Percentiles rank a stretch among this genome's conserved stretches.
These are phyloP conservation scores for Micromonas pusilla DNA, from an alignment of 139 green algal genomes.

Conservation along the genomic window DNA sequence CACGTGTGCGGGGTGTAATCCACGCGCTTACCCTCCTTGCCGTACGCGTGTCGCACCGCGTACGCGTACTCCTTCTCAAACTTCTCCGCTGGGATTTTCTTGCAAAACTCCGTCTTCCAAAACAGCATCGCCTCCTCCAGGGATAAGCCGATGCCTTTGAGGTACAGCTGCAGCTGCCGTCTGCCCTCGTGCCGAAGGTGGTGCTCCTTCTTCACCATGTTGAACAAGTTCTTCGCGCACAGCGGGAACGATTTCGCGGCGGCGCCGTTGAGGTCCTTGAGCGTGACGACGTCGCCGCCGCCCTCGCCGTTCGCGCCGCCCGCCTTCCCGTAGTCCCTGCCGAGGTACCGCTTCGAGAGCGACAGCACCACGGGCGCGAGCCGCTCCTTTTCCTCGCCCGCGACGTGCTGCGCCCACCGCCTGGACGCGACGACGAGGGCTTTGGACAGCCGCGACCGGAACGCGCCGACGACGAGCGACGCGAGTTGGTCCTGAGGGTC, in stretches of 20 bases:
- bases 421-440: conserved; percentile 53
- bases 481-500: conserved; percentile 60
- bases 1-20: conserved; percentile 86
- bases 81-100: conserved; percentile 59
- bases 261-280: conserved; percentile 33
- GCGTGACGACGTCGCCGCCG: not conserved
- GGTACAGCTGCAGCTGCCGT: conserved; percentile 89
- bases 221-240: conserved; percentile 40
- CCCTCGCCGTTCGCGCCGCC: conserved; percentile 11
- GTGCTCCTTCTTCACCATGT: conserved; percentile 56
- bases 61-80: conserved; percentile 98
- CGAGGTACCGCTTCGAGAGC: conserved; percentile 59
- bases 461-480: conserved; percentile 60
- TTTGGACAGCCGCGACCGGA: conserved; percentile 43
- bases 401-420: conserved; percentile 54
- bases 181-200: conserved; percentile 86
- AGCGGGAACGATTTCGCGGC: conserved; percentile 44
- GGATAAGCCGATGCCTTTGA: conserved; percentile 61
- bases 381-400: conserved; percentile 56
- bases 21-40: conserved; percentile 86
- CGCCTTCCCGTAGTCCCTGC: conserved; percentile 36
- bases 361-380: conserved; percentile 73
- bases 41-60: conserved; percentile 94
- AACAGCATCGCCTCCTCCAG: conserved; percentile 79
- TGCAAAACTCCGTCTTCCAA: conserved; percentile 75